phyloP scores from a whole-genome alignment of 192 early-diverging fungal genomes.

The Spizellomyces punctatus region DNA sequence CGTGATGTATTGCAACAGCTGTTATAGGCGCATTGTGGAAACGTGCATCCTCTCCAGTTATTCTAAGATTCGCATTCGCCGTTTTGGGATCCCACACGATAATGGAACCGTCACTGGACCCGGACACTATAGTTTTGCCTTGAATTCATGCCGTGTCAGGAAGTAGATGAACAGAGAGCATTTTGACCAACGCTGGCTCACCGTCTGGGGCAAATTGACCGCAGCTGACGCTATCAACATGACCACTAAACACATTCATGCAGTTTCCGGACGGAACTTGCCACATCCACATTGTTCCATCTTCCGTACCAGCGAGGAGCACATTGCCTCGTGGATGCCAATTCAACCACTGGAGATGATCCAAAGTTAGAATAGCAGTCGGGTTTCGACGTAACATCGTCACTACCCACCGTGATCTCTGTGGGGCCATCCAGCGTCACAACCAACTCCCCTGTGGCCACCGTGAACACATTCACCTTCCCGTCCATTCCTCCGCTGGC shows the following conservation, averaged over 20 bases:
- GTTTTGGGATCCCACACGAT: slow-evolving; percentile 95
- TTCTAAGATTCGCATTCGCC: slow-evolving; percentile 63
- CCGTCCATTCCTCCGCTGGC: slow-evolving; percentile 98
- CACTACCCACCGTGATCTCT: slow-evolving; percentile 75
- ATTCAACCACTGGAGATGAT: slow-evolving; percentile 71
- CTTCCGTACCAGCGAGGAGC: slow-evolving; percentile 83
- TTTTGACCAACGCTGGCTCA: background rate
- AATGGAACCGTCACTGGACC: slow-evolving; percentile 79
- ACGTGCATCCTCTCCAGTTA: slow-evolving; percentile 74
- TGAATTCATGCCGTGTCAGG: background rate
- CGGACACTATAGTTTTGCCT: slow-evolving; percentile 77
- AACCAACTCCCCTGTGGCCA: slow-evolving; percentile 62
- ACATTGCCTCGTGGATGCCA: slow-evolving; percentile 97
- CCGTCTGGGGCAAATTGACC: slow-evolving; percentile 92
- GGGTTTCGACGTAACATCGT: slow-evolving; percentile 9
- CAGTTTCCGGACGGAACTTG: slow-evolving; percentile 80
- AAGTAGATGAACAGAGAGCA: background rate
- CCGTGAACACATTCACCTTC: slow-evolving; percentile 74
- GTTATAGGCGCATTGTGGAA: slow-evolving; percentile 86
- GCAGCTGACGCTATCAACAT: slow-evolving; percentile 79
- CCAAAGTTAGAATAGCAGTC: background rate
- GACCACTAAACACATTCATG: slow-evolving; percentile 95
- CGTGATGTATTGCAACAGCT: slow-evolving; percentile 70
- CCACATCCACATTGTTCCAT: slow-evolving; percentile 98
- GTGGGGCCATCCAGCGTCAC: slow-evolving; percentile 81